Conservation (phyloP, 2,329 filamentous ascomycete species). For the Fusarium irregulare region DNA sequence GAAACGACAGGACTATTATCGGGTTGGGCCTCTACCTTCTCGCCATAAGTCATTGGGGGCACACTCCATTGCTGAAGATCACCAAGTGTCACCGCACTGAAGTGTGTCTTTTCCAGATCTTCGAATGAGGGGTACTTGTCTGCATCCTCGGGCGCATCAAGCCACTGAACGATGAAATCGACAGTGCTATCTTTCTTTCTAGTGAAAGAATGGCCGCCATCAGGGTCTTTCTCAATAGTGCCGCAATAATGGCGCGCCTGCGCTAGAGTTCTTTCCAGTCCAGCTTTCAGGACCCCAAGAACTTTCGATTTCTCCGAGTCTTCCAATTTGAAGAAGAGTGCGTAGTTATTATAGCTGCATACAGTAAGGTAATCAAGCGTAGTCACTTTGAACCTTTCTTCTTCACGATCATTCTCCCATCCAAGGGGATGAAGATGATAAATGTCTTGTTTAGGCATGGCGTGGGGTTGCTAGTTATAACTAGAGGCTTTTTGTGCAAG, state of each 20-base stretch:
- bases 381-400: constrained; percentile 53
- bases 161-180: constrained; percentile 51
- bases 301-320: constrained; percentile 48
- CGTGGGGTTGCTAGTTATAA: background rate
- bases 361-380: constrained; percentile 52
- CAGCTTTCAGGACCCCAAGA: constrained; percentile 47
- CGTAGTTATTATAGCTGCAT: constrained; percentile 53
- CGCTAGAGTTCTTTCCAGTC: constrained; percentile 52
- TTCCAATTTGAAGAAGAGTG: constrained; percentile 53
- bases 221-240: constrained; percentile 53
- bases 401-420: constrained; percentile 53
- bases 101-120: constrained; percentile 53
- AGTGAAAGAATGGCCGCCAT: constrained; percentile 52
- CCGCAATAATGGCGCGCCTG: constrained; percentile 54
- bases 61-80: constrained; percentile 51
- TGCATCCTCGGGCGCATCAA: constrained; percentile 48
- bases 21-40: constrained; percentile 53
- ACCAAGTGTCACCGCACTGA: constrained; percentile 48
- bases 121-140: constrained; percentile 51
- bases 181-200: constrained; percentile 52
- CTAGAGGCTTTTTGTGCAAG: background rate
- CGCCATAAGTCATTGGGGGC: constrained; percentile 53
- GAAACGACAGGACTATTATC: constrained; percentile 49
- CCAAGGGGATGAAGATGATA: constrained; percentile 49
- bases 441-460: constrained; percentile 47